Base-by-base conservation (phyloP, 371 early-diverging fungal species). In the Nosema muscidifuracis region DNA sequence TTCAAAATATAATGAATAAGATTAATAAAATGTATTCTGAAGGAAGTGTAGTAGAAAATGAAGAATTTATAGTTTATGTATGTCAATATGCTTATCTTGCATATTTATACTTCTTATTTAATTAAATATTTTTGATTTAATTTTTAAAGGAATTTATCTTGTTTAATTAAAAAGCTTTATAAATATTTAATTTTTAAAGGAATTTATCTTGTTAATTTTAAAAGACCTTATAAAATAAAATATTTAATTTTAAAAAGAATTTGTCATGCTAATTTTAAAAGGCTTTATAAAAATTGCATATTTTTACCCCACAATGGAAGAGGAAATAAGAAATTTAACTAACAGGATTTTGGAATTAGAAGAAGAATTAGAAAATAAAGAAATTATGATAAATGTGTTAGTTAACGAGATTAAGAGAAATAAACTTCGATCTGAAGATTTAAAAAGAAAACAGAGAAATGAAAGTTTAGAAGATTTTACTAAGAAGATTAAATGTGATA, bases 321-420 rank as follows among this genome's bases (percentile, higher is more conserved):
- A 60, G 3, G 36, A 60, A 36, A 26, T 53, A 24, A 3, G 3
- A 33, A 60, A 26, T 33, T 13, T 67, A 16, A 1, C 6, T 36
- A 58, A 24, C 10, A 55, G 22, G 20, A 68, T 68, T n/a, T 22
- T 26, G 7, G 64, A 60, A 34, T 28, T 74, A 2, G 63, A 74
- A 51, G 43, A 42, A 33, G 34, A 65, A 53, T 28, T 63, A 38
- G 67, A 74, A 57, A 18, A 55, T 51, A 67, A 74, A 63, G 43
- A 69, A 18, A 69, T 67, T n/a, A 60, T 67, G 47, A 74, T 74
- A 26, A 26, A 58, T 22, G 61, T 55, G n/a, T 63, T 74, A 38
- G 33, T 74, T n/a, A 40, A 43, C 3, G 42, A 67, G 10, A 55
- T 57, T 15, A 67, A 69, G 31, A 63, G 33, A 18, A 40, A 24